Evolutionary conservation across 768 basidiomycete genomes (phyloP), one percentile per base, ranked within the genome.

Genomic region (Dentipellis sp.): DNA sequence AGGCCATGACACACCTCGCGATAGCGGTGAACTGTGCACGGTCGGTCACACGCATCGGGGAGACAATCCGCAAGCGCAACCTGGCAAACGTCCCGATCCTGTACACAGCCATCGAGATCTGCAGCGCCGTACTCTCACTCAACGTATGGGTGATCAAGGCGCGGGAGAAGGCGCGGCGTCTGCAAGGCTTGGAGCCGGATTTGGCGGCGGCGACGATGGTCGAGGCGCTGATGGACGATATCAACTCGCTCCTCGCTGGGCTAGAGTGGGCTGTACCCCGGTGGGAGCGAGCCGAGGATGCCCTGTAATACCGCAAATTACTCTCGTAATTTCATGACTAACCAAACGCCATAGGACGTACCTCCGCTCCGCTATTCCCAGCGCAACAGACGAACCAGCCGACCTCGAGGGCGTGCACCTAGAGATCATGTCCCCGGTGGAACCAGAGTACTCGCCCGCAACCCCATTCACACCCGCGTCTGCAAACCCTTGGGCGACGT

Each of bases 241-340:
- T 62, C 16, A 37, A 53, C 4, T 51, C 37, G 21, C 49, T 62
- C 10, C 22, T 62, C 16, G 34, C 37, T 9, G 54, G 56, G n/a
- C 35, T 62, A n/a, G 52, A 53, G 49, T 60, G 61, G 59, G 61
- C 59, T 0, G 52, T 38, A 11, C 54, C 59, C 7, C 52, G 61
- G 22, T 62, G 61, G 61, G 61, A 62, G 38, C 58, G 49, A 0
- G 61, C 59, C 1, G 52, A 56, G 29, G 58, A 59, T 12, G 55
- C 9, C 37, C 14, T 61, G 60, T 60, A 42, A 49, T 10, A 46
- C 29, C 36, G 49, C 46, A 39, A 1, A 29, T 29, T 29, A 6
- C 29, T 29, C 29, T 29, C 29, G 29, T 29, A 29, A 29, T 29
- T 29, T 6, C 29, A 29, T 6, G 6, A 29, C 29, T 29, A 29